phyloP scores from a whole-genome alignment of 257 asterid species.

The Nicotiana tomentosiformis region DNA sequence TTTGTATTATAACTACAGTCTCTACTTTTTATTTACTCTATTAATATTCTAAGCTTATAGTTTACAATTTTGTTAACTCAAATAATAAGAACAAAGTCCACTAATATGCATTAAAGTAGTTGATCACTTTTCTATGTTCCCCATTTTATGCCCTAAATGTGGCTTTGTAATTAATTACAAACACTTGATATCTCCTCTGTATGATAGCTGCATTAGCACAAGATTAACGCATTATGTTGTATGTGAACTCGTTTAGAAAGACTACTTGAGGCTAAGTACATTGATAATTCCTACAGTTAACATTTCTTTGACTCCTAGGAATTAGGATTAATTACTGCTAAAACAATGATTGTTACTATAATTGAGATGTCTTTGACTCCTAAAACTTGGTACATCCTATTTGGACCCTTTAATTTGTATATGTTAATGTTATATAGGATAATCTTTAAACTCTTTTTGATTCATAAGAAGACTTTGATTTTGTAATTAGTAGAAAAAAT shows the following conservation, averaged over 20 bases:
- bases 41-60: neutral
- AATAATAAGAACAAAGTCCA: too few relatives aligned
- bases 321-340: neutral
- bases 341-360: neutral
- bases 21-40: neutral
- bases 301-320: neutral
- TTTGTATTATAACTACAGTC: neutral
- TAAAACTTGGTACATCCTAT: neutral
- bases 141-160: too few relatives aligned
- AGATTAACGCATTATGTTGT: neutral
- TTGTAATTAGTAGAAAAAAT: neutral
- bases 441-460: neutral
- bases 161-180: too few relatives aligned
- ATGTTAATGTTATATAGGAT: neutral
- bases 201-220: neutral
- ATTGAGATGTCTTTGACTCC: neutral
- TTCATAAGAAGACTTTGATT: neutral
- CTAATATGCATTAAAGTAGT: too few relatives aligned
- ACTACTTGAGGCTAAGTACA: neutral
- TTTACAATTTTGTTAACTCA: too few relatives aligned
- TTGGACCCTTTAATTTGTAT: neutral
- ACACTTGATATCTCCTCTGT: too few relatives aligned
- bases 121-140: too few relatives aligned
- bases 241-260: neutral
- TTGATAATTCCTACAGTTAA: neutral